A percentile compares a stretch with the other conserved stretches of the same genome.
phyloP scores from a whole-genome alignment of 495 filamentous ascomycete species.

The Lentithecium fluviatile region DNA sequence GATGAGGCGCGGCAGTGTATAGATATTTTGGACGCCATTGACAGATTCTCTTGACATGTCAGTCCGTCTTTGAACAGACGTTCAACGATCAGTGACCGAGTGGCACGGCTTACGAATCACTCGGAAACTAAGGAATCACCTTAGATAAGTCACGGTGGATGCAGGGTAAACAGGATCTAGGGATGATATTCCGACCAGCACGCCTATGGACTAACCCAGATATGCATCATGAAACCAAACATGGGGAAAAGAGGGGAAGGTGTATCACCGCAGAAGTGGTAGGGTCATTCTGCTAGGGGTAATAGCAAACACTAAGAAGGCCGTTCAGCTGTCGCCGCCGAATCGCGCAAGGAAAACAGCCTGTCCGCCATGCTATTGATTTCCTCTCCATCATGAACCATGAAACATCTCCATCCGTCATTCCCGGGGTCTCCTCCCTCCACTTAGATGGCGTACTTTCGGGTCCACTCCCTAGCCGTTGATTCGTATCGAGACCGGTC shows the following conservation, averaged over 20 bases:
- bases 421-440: neutral
- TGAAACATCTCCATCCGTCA: neutral
- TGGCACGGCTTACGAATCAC: too few relatives aligned
- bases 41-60: too few relatives aligned
- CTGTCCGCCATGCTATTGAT: slow-evolving; percentile 6
- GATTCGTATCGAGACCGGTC: slow-evolving; percentile 93
- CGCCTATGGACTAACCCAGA: slow-evolving; percentile 19
- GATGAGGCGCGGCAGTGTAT: too few relatives aligned
- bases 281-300: slow-evolving; percentile 21
- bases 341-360: slow-evolving; percentile 12
- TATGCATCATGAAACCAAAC: slow-evolving; percentile 23
- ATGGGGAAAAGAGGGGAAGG: slow-evolving; percentile 7
- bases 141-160: too few relatives aligned
- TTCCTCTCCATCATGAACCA: neutral
- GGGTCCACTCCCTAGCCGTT: slow-evolving; percentile 96
- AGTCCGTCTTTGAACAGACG: too few relatives aligned
- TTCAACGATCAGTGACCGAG: too few relatives aligned
- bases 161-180: neutral
- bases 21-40: too few relatives aligned
- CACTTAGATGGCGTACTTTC: slow-evolving; percentile 89
- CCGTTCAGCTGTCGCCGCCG: slow-evolving; percentile 10
- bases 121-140: too few relatives aligned
- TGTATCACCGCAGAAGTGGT: slow-evolving; percentile 16
- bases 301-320: slow-evolving; percentile 11
- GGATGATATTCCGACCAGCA: neutral